phyloP scores from a whole-genome alignment of 169 alveolate genomes.

The Plasmodium yoelii region DNA sequence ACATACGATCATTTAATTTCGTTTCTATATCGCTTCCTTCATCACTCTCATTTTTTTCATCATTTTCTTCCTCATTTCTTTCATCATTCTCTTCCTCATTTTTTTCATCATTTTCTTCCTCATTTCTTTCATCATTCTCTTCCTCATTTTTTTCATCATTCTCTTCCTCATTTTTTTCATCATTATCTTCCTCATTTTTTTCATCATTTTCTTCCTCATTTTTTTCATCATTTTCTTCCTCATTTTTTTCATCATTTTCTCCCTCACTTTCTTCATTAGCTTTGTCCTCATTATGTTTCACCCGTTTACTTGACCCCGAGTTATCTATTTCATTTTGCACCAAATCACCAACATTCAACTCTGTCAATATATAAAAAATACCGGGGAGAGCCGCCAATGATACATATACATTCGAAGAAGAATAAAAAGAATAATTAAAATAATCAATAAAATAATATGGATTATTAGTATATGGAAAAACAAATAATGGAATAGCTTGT shows the following conservation, averaged over 20 bases:
- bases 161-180: background rate
- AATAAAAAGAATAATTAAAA: conserved; percentile 66
- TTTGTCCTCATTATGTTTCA: background rate
- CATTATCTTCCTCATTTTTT: background rate
- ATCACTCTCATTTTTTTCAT: no score
- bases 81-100: background rate
- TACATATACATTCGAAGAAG: conserved; percentile 34
- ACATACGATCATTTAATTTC: conserved; percentile 59
- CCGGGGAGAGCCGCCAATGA: conserved; percentile 74
- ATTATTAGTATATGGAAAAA: conserved; percentile 73
- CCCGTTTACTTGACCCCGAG: background rate
- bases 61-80: background rate
- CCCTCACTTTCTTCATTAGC: background rate
- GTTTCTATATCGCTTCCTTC: background rate
- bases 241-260: background rate
- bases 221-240: background rate
- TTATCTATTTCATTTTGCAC: background rate
- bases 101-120: background rate
- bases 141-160: background rate
- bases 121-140: background rate
- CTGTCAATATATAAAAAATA: conserved; percentile 64
- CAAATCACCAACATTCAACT: conserved; percentile 39
- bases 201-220: background rate
- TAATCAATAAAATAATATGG: conserved; percentile 58
- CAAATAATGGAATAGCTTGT: conserved; percentile 59